Conservation (phyloP, 78 protist genomes). For the Dictyostelium intermedium region DNA sequence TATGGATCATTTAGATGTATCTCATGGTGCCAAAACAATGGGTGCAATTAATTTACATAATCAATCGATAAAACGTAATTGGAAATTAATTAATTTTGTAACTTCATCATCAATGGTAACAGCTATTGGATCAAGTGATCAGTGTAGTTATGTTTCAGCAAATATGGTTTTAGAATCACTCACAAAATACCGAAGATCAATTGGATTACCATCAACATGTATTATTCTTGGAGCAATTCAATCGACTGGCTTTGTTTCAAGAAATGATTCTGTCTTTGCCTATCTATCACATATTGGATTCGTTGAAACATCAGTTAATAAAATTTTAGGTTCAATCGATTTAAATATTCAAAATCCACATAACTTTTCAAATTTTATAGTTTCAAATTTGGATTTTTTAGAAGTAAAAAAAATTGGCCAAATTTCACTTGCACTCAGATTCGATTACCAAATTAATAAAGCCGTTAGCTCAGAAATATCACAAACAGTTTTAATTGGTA, state of each 20-base stretch:
- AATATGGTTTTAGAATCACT: constrained; percentile 79
- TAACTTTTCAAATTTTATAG: not conserved
- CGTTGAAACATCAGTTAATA: not conserved
- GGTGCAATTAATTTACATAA: constrained; percentile 79
- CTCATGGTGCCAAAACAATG: constrained; percentile 57
- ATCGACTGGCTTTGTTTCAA: constrained; percentile 18
- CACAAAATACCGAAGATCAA: constrained; percentile 27
- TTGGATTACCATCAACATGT: constrained; percentile 34
- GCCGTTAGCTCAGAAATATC: no score
- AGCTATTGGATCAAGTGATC: constrained; percentile 50
- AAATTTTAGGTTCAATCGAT: not conserved
- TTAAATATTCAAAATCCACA: not conserved
- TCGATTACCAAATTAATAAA: no score
- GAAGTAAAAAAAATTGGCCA: no score
- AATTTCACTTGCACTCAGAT: no score
- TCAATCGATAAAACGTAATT: not conserved
- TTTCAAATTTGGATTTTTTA: not conserved
- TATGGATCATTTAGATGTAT: not conserved
- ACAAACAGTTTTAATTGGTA: no score
- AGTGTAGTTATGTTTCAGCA: constrained; percentile 70
- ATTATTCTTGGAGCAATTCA: constrained; percentile 67
- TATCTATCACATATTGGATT: not conserved
- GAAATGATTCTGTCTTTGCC: not conserved
- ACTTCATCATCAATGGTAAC: constrained; percentile 65
- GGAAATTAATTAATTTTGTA: constrained; percentile 38